phyloP scores from a whole-genome alignment of 1,139 yeast genomes.

The Candida tetrigidarum region DNA sequence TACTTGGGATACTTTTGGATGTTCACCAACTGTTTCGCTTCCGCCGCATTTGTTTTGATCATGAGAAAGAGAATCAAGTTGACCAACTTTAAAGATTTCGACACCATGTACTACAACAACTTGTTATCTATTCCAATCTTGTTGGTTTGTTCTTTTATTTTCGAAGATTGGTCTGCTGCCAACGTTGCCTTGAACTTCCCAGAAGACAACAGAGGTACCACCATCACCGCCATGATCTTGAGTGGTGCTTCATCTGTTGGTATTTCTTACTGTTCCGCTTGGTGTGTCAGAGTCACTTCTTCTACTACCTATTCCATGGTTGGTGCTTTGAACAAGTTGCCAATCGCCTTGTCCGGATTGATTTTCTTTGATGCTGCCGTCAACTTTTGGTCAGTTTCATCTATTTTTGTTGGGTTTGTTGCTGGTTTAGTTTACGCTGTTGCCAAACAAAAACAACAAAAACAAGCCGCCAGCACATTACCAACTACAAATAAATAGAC shows the following conservation, averaged over 20 bases:
- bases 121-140: conserved; percentile 89
- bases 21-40: conserved; percentile 90
- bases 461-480: conserved; percentile 26
- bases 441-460: conserved; percentile 77
- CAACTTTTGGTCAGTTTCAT: conserved; percentile 88
- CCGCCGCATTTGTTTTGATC: conserved; percentile 90
- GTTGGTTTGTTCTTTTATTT: conserved; percentile 67
- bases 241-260: conserved; percentile 96
- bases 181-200: conserved; percentile 84
- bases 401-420: conserved; percentile 88
- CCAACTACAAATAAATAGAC: conserved; percentile 16
- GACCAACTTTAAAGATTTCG: conserved; percentile 96
- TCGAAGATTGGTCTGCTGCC: conserved; percentile 92
- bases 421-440: conserved; percentile 96
- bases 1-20: conserved; percentile 96
- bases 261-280: conserved; percentile 97
- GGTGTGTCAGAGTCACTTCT: conserved; percentile 99
- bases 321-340: conserved; percentile 97
- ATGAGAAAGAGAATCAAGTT: conserved; percentile 98
- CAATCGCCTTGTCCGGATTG: conserved; percentile 94
- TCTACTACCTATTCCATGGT: conserved; percentile 99
- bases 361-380: conserved; percentile 93
- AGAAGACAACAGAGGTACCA: conserved; percentile 62
- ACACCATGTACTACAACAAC: conserved; percentile 98
- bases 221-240: conserved; percentile 81